Evolutionary conservation across 495 filamentous ascomycete species (phyloP), one percentile per base, ranked within the genome.

Genomic region (Astrocystis sublimbata): DNA sequence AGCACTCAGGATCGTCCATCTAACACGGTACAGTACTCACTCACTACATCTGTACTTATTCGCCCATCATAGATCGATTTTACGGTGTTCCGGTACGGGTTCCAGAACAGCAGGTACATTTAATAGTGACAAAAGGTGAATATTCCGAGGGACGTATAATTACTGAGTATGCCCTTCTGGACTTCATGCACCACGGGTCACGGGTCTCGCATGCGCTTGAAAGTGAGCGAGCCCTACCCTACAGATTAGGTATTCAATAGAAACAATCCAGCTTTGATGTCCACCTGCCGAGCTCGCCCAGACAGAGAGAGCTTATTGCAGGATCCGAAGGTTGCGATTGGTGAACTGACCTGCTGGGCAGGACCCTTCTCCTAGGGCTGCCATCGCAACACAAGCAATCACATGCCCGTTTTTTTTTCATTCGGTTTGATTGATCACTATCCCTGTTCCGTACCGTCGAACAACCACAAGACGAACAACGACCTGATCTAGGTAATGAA

Each of bases 321-420:
- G n/a, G 49, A 13, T 10, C 12, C 12, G 19, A n/a, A n/a, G n/a
- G n/a, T 43, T 33, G 28, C 53, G 36, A 56, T 56, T 56, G 53
- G 53, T 30, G 53, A 56, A 43, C 23, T 43, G 24, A 23, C 15
- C 30, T 38, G 36, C 38, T 38, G 38, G 38, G 30, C 53, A 13
- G 40, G 36, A 24, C 3, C 52, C 53, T 24, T 56, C 43, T 56
- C 53, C 53, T n/a, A n/a, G n/a, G n/a, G n/a, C n/a, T 56, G 26
- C 54, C 26, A 45, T 57, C 40, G 17, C 54, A 8, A 45, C 28
- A n/a, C n/a, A 35, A 35, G 54, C 24, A 57, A 57, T 57, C 54
- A 45, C 35, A 43, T 45, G 19, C 45, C 10, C 40, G n/a, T 57
- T 35, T 45, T 33, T n/a, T 45, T 45, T 57, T 40, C 1, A 21